Evolutionary conservation across 1,284 basidiomycete genomes (phyloP), one percentile per base, ranked within the genome.

Genomic region (Moesziomyces parantarcticus): DNA sequence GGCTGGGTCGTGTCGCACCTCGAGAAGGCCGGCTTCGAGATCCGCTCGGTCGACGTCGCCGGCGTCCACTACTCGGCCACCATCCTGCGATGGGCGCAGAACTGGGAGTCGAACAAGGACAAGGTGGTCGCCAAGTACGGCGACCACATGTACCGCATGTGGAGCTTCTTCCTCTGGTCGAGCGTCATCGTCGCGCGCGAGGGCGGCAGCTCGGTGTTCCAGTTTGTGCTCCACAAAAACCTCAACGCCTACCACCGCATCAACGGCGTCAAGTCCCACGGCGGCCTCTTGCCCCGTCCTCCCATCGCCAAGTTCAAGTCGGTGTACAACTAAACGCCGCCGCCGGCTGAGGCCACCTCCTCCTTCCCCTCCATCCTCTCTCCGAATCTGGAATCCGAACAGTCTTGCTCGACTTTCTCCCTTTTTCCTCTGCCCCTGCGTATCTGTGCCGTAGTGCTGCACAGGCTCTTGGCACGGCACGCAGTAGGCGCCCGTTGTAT

Each of bases 11-110:
- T 99, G 69, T 88, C 86, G 50, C 80, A 88, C 84, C 86, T 89
- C 60, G 95, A 99, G 86, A 87, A 87, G 50, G 94, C 92, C 70
- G 95, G 96, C 62, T 99, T 98, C 80, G 97, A 99, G 85, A 90
- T 99, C 75, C 97, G 97, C 87, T 92, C 92, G 76, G 87, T 95
- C 76, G 97, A 99, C 77, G 96, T 99, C 47, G 90, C 98, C 41
- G 85, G 85, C 48, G 84, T 85, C 7, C 85, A 86, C 78, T 97
- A 99, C 87, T 93, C 92, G 26, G 95, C 96, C 2, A 98, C 96
- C 3, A 88, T 99, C 83, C 91, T 90, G 52, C 78, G 84, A 58
- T 83, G 82, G 82, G 71, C 78, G 22, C 70, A 82, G 74, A 83
- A 82, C 71, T 86, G 85, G 85, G 76, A 81, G 53, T 47, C 62